Conservation (phyloP, 176 grass and related monocot species). For the Cymbopogon citratus region DNA sequence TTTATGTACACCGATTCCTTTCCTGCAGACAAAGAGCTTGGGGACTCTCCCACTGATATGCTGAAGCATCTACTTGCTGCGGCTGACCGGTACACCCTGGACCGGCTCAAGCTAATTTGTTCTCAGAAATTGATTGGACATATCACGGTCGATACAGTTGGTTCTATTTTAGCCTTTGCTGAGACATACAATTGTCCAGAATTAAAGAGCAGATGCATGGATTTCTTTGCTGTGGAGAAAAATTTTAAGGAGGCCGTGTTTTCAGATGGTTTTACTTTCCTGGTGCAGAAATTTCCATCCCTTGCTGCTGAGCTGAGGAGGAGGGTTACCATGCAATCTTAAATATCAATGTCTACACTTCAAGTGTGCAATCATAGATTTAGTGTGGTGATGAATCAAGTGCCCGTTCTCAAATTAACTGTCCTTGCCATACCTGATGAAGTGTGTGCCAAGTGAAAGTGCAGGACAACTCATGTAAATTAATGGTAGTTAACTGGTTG, state of each 20-base stretch:
- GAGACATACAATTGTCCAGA: too few relatives aligned
- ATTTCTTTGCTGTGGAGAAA: too few relatives aligned
- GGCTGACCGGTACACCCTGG: not conserved
- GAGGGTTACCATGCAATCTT: not conserved
- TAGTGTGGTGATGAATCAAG: not conserved
- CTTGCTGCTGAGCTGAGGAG: not conserved
- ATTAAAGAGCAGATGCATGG: too few relatives aligned
- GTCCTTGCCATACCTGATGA: not conserved
- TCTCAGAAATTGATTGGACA: not conserved
- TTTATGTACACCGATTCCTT: constrained; percentile 46
- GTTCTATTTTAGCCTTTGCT: too few relatives aligned
- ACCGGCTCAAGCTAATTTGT: not conserved
- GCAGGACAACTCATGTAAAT: not conserved
- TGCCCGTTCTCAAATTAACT: not conserved
- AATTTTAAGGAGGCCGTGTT: not conserved
- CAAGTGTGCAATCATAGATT: not conserved
- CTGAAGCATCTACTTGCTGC: not conserved
- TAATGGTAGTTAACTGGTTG: not conserved
- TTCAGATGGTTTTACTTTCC: not conserved
- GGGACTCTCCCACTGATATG: not conserved
- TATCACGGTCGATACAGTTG: too few relatives aligned
- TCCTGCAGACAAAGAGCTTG: not conserved
- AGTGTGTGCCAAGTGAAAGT: not conserved
- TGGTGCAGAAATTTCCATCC: too few relatives aligned
- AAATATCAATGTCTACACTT: too few relatives aligned